phyloP scores from a whole-genome alignment of 305 asterid genomes.

The Withania somnifera region DNA sequence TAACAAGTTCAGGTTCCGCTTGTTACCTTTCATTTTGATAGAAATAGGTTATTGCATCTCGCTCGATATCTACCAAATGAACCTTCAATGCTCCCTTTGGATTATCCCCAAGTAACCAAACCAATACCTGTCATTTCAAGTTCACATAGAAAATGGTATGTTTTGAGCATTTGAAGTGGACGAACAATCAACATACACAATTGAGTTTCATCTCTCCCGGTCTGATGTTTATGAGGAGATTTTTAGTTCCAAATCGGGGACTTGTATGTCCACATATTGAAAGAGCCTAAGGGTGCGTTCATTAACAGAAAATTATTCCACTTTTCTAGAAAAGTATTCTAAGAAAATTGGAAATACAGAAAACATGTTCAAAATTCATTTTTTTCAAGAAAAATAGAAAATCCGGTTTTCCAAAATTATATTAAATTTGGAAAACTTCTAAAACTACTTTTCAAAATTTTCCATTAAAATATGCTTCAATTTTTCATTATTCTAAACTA shows the following conservation, averaged over 20 bases:
- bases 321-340: too few species aligned
- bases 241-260: neutral
- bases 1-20: neutral
- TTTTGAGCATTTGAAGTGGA: neutral
- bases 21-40: neutral
- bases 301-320: too few species aligned
- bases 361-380: too few species aligned
- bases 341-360: too few species aligned
- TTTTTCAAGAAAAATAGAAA: too few species aligned
- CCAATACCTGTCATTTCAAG: neutral
- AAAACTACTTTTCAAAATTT: too few species aligned
- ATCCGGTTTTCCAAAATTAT: too few species aligned
- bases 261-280: neutral
- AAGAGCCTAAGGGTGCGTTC: too few species aligned
- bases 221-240: neutral
- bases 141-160: neutral
- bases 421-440: too few species aligned
- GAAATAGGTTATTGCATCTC: neutral
- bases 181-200: neutral
- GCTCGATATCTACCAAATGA: neutral
- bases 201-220: neutral
- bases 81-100: neutral
- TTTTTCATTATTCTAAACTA: too few species aligned
- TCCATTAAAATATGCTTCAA: too few species aligned
- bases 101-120: neutral